phyloP scores from a whole-genome alignment of 352 stramenopile genomes.

The Sclerospora graminicola region DNA sequence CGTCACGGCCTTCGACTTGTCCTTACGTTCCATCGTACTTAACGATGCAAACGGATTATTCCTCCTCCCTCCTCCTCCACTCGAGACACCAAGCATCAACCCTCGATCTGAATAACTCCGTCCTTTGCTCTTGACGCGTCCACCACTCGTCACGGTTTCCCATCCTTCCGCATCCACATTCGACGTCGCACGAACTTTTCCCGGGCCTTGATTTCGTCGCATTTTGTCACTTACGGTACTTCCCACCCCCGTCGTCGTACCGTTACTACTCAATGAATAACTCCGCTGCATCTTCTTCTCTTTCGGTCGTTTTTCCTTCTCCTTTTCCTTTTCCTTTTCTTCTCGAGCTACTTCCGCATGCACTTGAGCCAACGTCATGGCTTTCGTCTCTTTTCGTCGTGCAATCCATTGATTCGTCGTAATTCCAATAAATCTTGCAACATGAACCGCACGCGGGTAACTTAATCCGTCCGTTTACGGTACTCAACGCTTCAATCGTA shows the following conservation, averaged over 20 bases:
- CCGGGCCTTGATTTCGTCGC: no score
- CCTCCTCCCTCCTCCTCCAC: conserved; percentile 11
- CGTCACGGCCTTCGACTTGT: no score
- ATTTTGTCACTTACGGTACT: no score
- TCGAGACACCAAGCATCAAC: no score
- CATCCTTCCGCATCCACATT: conserved; percentile 52
- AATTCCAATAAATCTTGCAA: conserved; percentile 71
- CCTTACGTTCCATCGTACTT: conserved; percentile 13
- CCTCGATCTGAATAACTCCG: no score
- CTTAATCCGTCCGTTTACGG: conserved; percentile 53
- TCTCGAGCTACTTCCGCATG: conserved; percentile 66
- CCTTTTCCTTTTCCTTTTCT: conserved; percentile 56
- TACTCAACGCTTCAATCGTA: conserved; percentile 53
- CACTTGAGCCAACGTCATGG: conserved; percentile 77
- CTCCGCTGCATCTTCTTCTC: conserved; percentile 44
- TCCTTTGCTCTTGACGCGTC: conserved; percentile 47
- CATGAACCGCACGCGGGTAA: conserved; percentile 78
- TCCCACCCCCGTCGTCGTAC: no score
- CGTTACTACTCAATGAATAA: conserved; percentile 58
- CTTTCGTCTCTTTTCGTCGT: conserved; percentile 71
- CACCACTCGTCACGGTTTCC: conserved; percentile 50
- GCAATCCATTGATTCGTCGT: conserved; percentile 66
- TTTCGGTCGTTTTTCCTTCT: conserved; percentile 19
- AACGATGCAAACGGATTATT: conserved; percentile 40
- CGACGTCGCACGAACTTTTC: no score